Evolutionary conservation across 139 green algal species (phyloP).

Genomic region (Chlamydomonas sp.): DNA sequence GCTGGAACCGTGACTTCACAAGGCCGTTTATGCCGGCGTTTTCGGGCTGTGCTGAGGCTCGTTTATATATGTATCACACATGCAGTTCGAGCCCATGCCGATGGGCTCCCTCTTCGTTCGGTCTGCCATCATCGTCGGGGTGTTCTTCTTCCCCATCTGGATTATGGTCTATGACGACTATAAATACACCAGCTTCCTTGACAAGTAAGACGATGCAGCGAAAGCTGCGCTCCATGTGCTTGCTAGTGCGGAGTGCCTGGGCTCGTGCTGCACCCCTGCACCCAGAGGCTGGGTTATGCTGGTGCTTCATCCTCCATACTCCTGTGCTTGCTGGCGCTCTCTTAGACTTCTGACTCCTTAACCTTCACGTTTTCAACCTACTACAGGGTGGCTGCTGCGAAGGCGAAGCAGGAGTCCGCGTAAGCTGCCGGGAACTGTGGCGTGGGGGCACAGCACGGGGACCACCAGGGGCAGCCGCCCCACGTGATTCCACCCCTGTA

Average conservation of each 20-base stretch:
- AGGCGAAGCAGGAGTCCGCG: background rate
- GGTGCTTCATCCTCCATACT: no score
- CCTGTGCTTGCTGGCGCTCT: no score
- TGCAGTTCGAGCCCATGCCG: constrained; percentile 39
- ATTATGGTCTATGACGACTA: constrained; percentile 26
- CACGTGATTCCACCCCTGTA: background rate
- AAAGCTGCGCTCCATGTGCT: no score
- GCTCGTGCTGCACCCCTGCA: background rate
- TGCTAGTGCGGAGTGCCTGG: background rate
- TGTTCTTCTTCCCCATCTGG: constrained; percentile 41
- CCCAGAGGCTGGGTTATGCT: no score
- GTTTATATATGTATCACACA: background rate
- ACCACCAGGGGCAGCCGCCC: no score
- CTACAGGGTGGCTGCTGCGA: constrained; percentile 13
- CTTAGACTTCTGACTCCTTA: background rate
- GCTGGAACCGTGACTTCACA: no score
- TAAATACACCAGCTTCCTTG: constrained; percentile 32
- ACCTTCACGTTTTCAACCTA: background rate
- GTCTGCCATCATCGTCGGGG: background rate
- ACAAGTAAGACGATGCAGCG: constrained; percentile 5
- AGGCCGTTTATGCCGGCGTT: background rate
- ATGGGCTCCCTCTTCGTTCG: constrained; percentile 27
- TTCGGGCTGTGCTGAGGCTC: background rate
- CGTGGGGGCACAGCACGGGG: no score
- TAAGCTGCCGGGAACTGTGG: background rate